These are phyloP conservation scores for Sporopachydermia quercuum DNA, from an alignment of 805 yeast genomes.

Conservation along the genomic window DNA sequence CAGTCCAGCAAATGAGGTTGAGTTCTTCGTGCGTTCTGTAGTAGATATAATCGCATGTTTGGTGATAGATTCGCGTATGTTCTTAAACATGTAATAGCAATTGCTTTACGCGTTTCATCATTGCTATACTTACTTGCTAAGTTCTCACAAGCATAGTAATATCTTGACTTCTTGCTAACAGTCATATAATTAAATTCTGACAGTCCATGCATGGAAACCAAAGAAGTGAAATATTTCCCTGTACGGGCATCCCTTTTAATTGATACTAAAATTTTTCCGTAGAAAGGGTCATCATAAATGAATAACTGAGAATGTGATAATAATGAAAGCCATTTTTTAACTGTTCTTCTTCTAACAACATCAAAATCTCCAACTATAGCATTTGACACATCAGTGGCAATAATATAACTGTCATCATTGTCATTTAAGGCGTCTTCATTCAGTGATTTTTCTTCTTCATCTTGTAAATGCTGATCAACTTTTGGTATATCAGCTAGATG, in stretches of 20 bases:
- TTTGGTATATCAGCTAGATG: background rate
- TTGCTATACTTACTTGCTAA: constrained; percentile 31
- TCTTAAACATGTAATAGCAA: constrained; percentile 62
- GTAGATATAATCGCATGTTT: constrained; percentile 10
- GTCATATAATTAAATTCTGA: constrained; percentile 44
- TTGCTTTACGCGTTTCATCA: constrained; percentile 52
- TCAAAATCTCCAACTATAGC: constrained; percentile 1
- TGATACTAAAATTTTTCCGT: background rate
- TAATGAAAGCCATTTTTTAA: background rate
- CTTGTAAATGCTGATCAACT: too few species aligned
- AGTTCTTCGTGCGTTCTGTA: constrained; percentile 4
- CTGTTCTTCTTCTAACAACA: background rate
- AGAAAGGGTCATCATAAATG: background rate
- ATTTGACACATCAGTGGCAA: too few species aligned
- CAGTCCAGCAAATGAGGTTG: constrained; percentile 22
- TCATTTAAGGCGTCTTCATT: too few species aligned
- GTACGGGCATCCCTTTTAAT: constrained; percentile 25
- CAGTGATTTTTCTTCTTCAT: too few species aligned
- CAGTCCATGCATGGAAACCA: constrained; percentile 54
- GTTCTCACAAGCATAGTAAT: constrained; percentile 68
- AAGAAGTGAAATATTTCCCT: constrained; percentile 33
- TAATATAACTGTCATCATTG: too few species aligned
- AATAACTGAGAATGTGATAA: background rate
- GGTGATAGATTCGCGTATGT: constrained; percentile 45
- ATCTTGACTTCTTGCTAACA: constrained; percentile 44